A percentile compares a stretch with the other conserved stretches of the same genome.
phyloP scores from a whole-genome alignment of 805 yeast genomes.

The Saccharomyces jurei region DNA sequence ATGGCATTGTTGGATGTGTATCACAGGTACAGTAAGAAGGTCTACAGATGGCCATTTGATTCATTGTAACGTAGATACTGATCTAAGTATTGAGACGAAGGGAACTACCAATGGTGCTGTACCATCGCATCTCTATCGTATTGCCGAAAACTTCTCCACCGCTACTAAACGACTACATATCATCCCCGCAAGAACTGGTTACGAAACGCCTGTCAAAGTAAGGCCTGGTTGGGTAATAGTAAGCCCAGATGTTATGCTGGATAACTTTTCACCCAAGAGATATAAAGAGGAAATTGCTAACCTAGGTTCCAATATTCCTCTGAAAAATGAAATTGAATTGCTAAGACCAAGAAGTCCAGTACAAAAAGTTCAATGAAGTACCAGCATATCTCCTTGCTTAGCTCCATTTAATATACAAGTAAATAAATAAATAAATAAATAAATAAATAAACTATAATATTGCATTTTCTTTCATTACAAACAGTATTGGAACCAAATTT shows the following conservation, averaged over 20 bases:
- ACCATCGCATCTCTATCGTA: constrained; percentile 69
- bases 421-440: not conserved
- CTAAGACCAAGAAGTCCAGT: constrained; percentile 79
- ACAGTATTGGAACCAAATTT: not conserved
- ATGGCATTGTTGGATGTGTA: constrained; percentile 98
- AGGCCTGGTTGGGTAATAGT: constrained; percentile 89
- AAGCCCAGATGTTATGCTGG: constrained; percentile 72
- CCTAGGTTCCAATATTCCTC: constrained; percentile 54
- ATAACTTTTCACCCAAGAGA: constrained; percentile 50
- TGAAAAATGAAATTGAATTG: constrained; percentile 63
- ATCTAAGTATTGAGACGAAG: constrained; percentile 59
- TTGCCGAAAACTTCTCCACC: constrained; percentile 83
- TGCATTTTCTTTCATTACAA: not conserved
- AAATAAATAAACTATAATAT: not conserved
- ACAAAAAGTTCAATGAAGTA: constrained; percentile 15
- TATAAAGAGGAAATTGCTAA: constrained; percentile 38
- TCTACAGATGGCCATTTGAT: constrained; percentile 76
- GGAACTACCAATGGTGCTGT: constrained; percentile 40
- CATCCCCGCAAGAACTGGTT: constrained; percentile 65
- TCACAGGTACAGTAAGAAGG: constrained; percentile 87
- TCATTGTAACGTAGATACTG: constrained; percentile 90
- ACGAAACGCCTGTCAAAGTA: constrained; percentile 50
- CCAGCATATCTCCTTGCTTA: not conserved
- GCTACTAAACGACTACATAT: constrained; percentile 79
- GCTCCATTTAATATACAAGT: not conserved